Evolutionary conservation across 2,329 filamentous ascomycete genomes (phyloP), one percentile per base, ranked within the genome.

Genomic region (Diaporthe nobilis): DNA sequence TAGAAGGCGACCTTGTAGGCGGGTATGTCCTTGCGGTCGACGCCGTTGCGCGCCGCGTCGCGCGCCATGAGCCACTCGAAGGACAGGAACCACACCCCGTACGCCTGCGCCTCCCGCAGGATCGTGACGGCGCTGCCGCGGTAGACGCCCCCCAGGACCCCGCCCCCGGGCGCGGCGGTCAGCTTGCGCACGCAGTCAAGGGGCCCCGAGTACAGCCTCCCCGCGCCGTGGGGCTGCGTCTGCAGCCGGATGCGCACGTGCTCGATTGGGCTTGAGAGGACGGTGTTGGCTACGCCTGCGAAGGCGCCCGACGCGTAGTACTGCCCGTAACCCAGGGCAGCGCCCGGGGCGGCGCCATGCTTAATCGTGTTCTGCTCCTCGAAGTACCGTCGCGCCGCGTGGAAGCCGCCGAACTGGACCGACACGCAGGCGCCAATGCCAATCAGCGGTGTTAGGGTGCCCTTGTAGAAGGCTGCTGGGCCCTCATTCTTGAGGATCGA

Each of bases 371-470:
- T 98, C 79, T 90, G 89, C 60, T 90, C 87, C 87, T 98, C 96
- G 83, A 99, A 92, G 81, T 91, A 93, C 76, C 97, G 94, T 76
- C 95, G 94, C 12, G 96, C 96, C 82, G 94, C 93, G 88, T 98
- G 95, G 89, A 98, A 99, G 81, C 94, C 97, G 78, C 96, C 97
- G 85, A 99, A 99, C 88, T 99, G 97, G 81, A 99, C 94, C n/a
- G 95, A 98, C 61, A 97, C 96, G 84, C 97, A 99, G 80, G 97
- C 97, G 80, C 97, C 97, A 82, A 99, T 98, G 79, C 97, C 97
- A 75, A 99, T 91, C 74, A 99, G 89, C 0, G 97, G 97, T 7
- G 97, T 98, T 74, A 99, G 89, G 0, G 97, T 98, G 81, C 97
- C 97, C 86, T 99, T 99, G 91, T 99, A 99, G 88, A 99, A 99